Conservation (phyloP, 2,329 filamentous ascomycete species). For the Nannizzia gypsea region DNA sequence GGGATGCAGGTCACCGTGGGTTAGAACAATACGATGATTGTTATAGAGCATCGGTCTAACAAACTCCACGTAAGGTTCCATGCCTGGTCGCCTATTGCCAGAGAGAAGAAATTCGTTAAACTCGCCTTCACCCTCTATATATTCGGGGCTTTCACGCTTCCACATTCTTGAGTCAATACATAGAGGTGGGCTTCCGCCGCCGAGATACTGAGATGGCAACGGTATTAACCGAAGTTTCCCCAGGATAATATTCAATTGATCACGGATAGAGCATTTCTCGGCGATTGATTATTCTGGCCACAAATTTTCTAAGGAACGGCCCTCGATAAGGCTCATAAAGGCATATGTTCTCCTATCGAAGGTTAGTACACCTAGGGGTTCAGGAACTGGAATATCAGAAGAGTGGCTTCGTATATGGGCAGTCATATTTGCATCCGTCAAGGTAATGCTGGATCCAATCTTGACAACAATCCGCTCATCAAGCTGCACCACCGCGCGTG, state of each 20-base stretch:
- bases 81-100: slow-evolving; percentile 20
- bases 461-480: slow-evolving; percentile 9
- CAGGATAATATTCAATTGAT: not conserved
- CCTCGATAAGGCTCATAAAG: not conserved
- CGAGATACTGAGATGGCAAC: slow-evolving; percentile 8
- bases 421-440: not conserved
- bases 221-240: slow-evolving; percentile 1
- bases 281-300: not conserved
- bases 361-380: not conserved
- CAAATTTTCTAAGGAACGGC: slow-evolving; percentile 8
- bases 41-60: not conserved
- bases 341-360: not conserved
- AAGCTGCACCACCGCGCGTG: not conserved
- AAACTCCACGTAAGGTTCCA: slow-evolving; percentile 9
- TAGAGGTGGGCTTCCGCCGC: slow-evolving; percentile 8
- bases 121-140: slow-evolving; percentile 25
- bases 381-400: not conserved
- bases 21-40: slow-evolving; percentile 13
- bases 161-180: slow-evolving; percentile 12
- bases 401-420: not conserved
- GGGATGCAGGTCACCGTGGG: slow-evolving; percentile 17
- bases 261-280: not conserved
- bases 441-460: not conserved
- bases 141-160: not conserved
- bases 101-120: slow-evolving; percentile 27